Percentiles rank a stretch among this genome's conserved stretches.
These are phyloP conservation scores for Lavandula angustifolia DNA, from an alignment of 257 asterid genomes.

Conservation along the genomic window DNA sequence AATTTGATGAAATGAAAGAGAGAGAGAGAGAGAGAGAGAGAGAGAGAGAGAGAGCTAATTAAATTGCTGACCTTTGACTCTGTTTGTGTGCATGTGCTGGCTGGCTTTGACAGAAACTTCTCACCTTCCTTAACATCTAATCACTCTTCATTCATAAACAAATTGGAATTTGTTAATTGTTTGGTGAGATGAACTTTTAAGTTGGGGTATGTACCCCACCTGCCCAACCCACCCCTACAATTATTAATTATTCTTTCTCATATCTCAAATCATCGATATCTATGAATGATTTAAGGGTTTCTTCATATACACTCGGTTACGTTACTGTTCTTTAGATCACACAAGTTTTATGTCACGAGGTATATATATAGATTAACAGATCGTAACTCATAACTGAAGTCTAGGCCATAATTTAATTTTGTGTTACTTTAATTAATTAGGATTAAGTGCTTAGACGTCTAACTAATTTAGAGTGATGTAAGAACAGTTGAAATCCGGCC, in stretches of 20 bases:
- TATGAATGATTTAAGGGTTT: too few relatives aligned
- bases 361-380: too few relatives aligned
- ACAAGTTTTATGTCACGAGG: too few relatives aligned
- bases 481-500: too few relatives aligned
- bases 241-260: neutral
- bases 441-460: too few relatives aligned
- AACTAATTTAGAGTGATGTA: too few relatives aligned
- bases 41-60: neutral
- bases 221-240: constrained; percentile 3
- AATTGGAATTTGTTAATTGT: constrained; percentile 4
- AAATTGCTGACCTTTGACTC: constrained; percentile 43
- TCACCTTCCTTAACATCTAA: constrained; percentile 27
- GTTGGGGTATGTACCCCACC: constrained; percentile 27
- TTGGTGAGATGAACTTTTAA: constrained; percentile 26
- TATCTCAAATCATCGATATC: neutral
- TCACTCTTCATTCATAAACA: constrained; percentile 13
- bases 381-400: too few relatives aligned
- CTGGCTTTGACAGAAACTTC: constrained; percentile 43
- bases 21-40: neutral
- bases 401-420: too few relatives aligned
- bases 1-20: constrained; percentile 33
- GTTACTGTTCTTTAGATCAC: too few relatives aligned
- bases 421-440: too few relatives aligned
- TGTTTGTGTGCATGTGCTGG: constrained; percentile 34
- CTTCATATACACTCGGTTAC: too few relatives aligned